Evolutionary conservation across 306 rosid species (phyloP).

Genomic region (Sindora glabra): DNA sequence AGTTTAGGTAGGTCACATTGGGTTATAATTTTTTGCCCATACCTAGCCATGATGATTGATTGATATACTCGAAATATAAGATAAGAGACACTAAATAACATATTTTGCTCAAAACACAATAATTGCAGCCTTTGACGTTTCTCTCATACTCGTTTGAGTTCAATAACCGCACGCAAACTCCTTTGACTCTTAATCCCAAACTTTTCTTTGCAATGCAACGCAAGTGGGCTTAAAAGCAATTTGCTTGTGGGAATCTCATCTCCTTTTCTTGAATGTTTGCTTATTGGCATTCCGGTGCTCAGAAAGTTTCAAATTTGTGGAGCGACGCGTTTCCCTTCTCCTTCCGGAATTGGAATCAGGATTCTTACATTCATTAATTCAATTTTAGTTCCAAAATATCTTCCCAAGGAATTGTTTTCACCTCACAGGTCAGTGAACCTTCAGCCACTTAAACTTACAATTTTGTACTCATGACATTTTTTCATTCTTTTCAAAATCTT

Average conservation of each 20-base stretch:
- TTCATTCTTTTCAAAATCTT: too few relatives aligned
- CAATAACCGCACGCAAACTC: constrained; percentile 82
- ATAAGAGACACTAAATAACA: constrained; percentile 23
- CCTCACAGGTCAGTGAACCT: not conserved
- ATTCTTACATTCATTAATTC: constrained; percentile 55
- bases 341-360: constrained; percentile 63
- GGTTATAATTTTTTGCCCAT: too few relatives aligned
- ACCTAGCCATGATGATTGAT: too few relatives aligned
- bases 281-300: not conserved
- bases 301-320: not conserved
- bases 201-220: not conserved
- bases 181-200: constrained; percentile 62
- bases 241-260: constrained; percentile 47
- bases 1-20: too few relatives aligned
- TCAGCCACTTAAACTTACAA: not conserved
- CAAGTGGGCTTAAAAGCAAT: constrained; percentile 31
- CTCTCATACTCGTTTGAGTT: constrained; percentile 17
- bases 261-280: not conserved
- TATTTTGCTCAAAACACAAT: constrained; percentile 55
- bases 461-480: too few relatives aligned
- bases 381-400: constrained; percentile 47
- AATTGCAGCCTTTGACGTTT: constrained; percentile 74
- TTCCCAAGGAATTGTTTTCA: not conserved
- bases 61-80: too few relatives aligned
- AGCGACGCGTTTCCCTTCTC: constrained; percentile 39